Percentiles rank a stretch among this genome's conserved stretches.
Conservation (phyloP, 2,329 filamentous ascomycete species). For the Xylariales sp. region DNA sequence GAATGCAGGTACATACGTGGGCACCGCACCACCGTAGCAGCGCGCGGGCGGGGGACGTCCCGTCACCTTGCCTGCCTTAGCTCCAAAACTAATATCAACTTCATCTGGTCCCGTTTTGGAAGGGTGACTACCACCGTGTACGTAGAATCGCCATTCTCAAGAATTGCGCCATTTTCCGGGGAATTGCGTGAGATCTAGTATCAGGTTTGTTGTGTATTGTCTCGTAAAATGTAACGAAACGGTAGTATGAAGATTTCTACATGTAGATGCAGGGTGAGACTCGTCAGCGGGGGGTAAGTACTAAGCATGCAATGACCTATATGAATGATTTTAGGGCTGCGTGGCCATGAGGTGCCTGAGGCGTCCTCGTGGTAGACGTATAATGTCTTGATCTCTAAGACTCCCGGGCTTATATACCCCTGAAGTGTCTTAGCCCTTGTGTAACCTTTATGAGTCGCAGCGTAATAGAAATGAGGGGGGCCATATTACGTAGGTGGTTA, state of each 20-base stretch:
- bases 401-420: background rate
- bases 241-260: background rate
- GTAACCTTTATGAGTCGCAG: background rate
- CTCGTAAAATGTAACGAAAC: background rate
- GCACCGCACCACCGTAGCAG: background rate
- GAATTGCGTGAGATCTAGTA: slow-evolving; percentile 4
- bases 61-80: slow-evolving; percentile 8
- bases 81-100: slow-evolving; percentile 7
- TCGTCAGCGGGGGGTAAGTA: too few species aligned
- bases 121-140: background rate
- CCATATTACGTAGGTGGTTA: background rate
- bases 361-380: too few species aligned
- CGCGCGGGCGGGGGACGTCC: slow-evolving; percentile 17
- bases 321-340: too few species aligned
- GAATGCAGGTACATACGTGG: too few species aligned
- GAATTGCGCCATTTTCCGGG: slow-evolving; percentile 14
- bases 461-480: background rate
- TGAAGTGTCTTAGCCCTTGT: background rate
- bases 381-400: too few species aligned
- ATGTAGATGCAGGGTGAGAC: too few species aligned
- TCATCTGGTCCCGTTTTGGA: background rate
- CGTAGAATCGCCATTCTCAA: background rate
- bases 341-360: too few species aligned
- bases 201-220: background rate
- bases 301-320: too few species aligned